Conservation (phyloP, 2,329 filamentous ascomycete species). For the Leptographium galeiforme region DNA sequence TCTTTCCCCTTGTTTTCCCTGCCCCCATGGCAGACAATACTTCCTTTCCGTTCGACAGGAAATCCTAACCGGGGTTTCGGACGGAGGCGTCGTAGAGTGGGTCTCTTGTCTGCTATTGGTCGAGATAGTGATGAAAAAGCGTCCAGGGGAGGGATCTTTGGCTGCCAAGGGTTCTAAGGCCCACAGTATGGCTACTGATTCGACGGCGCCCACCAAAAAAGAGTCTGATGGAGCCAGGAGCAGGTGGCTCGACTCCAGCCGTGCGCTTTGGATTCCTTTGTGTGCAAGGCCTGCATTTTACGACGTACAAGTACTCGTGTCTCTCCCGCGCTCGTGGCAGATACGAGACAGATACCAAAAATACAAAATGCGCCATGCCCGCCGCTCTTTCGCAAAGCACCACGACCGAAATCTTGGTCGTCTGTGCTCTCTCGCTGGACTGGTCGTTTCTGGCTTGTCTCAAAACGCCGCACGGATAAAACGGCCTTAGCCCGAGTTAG, state of each 20-base stretch:
- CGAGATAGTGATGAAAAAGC: background rate
- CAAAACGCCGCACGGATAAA: background rate
- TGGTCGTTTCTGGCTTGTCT: background rate
- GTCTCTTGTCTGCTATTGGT: slow-evolving; percentile 6
- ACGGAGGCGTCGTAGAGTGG: slow-evolving; percentile 7
- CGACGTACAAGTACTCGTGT: too few species aligned
- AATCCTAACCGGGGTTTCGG: slow-evolving; percentile 12
- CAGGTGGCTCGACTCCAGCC: background rate
- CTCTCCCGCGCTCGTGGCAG: too few species aligned
- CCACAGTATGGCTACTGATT: background rate
- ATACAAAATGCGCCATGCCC: too few species aligned
- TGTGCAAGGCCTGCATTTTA: too few species aligned
- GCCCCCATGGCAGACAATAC: background rate
- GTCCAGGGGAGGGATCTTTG: background rate
- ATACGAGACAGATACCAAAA: too few species aligned
- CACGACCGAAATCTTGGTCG: too few species aligned
- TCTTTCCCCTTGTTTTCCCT: background rate
- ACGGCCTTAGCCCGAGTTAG: background rate
- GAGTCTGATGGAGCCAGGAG: background rate
- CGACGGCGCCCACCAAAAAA: background rate
- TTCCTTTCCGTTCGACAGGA: background rate
- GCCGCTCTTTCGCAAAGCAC: too few species aligned
- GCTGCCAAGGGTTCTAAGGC: background rate
- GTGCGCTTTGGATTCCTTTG: background rate
- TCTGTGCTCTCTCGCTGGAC: background rate